Conservation (phyloP, 192 early-diverging fungal genomes). For the Rhizoclosmatium globosum region DNA sequence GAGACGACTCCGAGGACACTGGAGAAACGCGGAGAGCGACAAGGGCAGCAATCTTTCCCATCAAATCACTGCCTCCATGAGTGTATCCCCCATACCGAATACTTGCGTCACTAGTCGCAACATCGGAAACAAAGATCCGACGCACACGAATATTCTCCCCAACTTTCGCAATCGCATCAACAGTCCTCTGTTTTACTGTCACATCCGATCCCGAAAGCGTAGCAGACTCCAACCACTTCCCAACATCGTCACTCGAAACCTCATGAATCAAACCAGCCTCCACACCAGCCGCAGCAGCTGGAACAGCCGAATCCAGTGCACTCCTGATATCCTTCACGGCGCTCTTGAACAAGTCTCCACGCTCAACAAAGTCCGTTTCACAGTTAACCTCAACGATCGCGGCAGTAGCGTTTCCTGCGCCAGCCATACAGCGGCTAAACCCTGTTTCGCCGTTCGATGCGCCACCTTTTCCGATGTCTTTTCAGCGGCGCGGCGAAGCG, state of each 20-base stretch:
- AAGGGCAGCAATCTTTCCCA: constrained; percentile 84
- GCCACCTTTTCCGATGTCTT: constrained; percentile 78
- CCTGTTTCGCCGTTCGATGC: constrained; percentile 26
- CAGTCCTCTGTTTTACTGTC: constrained; percentile 64
- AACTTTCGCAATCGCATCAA: constrained; percentile 82
- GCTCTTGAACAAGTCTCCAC: constrained; percentile 41
- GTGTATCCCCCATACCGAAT: constrained; percentile 66
- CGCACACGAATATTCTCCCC: constrained; percentile 91
- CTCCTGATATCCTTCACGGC: constrained; percentile 45
- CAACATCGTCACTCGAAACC: background rate
- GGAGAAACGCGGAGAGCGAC: constrained; percentile 62
- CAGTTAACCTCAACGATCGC: constrained; percentile 76
- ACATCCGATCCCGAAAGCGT: constrained; percentile 1
- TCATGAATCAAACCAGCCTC: background rate
- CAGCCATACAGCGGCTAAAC: constrained; percentile 1
- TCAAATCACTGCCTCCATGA: constrained; percentile 53
- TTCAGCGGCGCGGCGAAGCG: constrained; percentile 81
- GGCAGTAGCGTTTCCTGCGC: background rate
- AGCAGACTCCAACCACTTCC: background rate
- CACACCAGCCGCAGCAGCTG: background rate
- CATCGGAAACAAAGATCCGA: constrained; percentile 59
- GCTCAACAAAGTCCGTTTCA: constrained; percentile 95
- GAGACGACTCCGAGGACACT: background rate
- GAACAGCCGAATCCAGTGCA: background rate
- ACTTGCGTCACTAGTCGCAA: background rate